Evolutionary conservation across 164 flowering plant species (phyloP).

Genomic region (Annona squamosa): DNA sequence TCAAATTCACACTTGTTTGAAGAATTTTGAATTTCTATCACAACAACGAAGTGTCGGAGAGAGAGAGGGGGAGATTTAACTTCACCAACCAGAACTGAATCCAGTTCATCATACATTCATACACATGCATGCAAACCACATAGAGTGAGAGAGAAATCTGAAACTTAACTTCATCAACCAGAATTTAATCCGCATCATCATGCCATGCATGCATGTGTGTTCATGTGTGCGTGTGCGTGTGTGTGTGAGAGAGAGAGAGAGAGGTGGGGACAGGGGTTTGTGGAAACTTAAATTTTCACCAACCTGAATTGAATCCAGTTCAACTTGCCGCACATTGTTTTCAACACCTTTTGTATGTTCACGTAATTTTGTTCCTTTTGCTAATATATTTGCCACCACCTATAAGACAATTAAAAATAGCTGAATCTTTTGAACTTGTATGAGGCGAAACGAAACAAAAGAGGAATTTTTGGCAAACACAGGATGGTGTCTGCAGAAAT

Average conservation of each 20-base stretch:
- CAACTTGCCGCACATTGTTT: slow-evolving; percentile 77
- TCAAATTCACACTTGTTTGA: too few relatives aligned
- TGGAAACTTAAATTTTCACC: background rate
- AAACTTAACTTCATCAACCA: too few relatives aligned
- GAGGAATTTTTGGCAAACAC: background rate
- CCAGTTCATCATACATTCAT: too few relatives aligned
- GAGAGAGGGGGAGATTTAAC: too few relatives aligned
- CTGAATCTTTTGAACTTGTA: background rate
- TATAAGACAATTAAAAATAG: slow-evolving; percentile 15
- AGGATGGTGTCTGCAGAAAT: background rate
- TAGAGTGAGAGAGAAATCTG: too few relatives aligned
- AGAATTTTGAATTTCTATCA: too few relatives aligned
- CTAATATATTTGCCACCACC: slow-evolving; percentile 85
- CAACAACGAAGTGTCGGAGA: too few relatives aligned
- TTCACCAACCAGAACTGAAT: too few relatives aligned
- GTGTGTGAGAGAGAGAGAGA: background rate
- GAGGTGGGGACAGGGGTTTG: background rate
- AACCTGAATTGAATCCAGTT: slow-evolving; percentile 92
- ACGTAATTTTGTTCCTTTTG: slow-evolving; percentile 73
- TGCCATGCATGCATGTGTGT: too few relatives aligned
- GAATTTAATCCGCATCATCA: too few relatives aligned
- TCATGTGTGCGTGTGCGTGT: too few relatives aligned
- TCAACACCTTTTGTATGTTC: slow-evolving; percentile 88
- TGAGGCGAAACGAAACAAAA: background rate
- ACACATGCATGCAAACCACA: too few relatives aligned